A percentile compares a stretch with the other conserved stretches of the same genome.
phyloP scores from a whole-genome alignment of 176 grass and related monocot genomes.

The Avena atlantica region DNA sequence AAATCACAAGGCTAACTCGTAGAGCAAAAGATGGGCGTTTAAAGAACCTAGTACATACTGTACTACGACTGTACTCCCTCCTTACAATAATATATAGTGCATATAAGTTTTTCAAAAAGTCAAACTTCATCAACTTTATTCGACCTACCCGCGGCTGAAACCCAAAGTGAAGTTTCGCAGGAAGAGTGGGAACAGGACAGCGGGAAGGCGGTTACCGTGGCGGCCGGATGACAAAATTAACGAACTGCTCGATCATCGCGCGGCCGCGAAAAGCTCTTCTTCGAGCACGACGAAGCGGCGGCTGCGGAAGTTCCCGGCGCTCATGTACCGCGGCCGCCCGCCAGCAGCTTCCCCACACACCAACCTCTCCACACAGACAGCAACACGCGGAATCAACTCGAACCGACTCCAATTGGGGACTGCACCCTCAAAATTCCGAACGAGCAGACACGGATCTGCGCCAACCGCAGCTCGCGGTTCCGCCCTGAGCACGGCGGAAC shows the following conservation, averaged over 20 bases:
- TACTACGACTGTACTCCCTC: too few relatives aligned
- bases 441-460: slow-evolving; percentile 44
- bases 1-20: neutral
- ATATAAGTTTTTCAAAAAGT: too few relatives aligned
- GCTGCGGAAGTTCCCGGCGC: neutral
- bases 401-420: neutral
- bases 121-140: too few relatives aligned
- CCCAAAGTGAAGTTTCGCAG: neutral
- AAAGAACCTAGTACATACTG: too few relatives aligned
- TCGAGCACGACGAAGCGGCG: slow-evolving; percentile 16
- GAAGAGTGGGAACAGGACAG: neutral
- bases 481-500: neutral
- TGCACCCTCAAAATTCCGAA: neutral
- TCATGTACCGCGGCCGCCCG: slow-evolving; percentile 38
- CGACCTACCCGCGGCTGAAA: slow-evolving; percentile 15
- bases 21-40: too few relatives aligned
- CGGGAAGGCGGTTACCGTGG: slow-evolving; percentile 68
- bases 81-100: too few relatives aligned
- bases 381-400: slow-evolving; percentile 30
- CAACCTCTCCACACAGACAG: neutral
- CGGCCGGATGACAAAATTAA: slow-evolving; percentile 98
- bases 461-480: neutral
- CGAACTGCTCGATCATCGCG: slow-evolving; percentile 96
- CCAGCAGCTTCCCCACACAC: slow-evolving; percentile 23
- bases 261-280: slow-evolving; percentile 23